Evolutionary conservation across 352 stramenopile genomes (phyloP), one percentile per base, ranked within the genome.

Genomic region (Pseudoperonospora humuli): DNA sequence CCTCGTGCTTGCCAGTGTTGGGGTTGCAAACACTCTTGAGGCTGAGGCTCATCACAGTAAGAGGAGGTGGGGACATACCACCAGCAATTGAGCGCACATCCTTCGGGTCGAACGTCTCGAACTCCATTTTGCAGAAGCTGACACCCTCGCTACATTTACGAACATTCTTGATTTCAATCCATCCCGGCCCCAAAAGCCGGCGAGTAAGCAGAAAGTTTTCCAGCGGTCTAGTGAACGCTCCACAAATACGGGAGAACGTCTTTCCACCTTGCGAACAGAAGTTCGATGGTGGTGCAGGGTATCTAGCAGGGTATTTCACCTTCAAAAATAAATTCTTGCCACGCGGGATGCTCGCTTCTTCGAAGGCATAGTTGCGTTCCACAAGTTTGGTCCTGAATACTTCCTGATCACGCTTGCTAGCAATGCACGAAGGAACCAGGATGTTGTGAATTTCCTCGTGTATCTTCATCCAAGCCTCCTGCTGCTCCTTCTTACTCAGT

Each of bases 201-300:
- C 95, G 87, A 47, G 97, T 97, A 28, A 99, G 59, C 14, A 99
- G 61, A 58, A 99, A 99, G 15, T 94, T 97, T 67, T 99, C 97
- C 4, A 98, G 67, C 5, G 85, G 86, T 1, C 84, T 82, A 10
- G 95, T 96, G 37, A 86, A 86, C 2, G 78, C 88, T 18, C 96
- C 96, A 57, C 98, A 96, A 61, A 99, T 98, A 37, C 89, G 90
- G 34, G 80, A 73, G 56, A 98, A 98, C 9, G 78, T 87, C 35
- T 93, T 67, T 3, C 93, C 92, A n/a, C 93, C 93, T 15, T 75
- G 61, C 2, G 74, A 66, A 62, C 92, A 98, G 10, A 87, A 53
- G 15, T 96, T 71, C 0, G 68, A 70, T 13, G 75, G 66, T 0
- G 95, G 88, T 1, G 81, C 63, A 5, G 86, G 78, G 61, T 96